A percentile compares a stretch with the other conserved stretches of the same genome.
Conservation (phyloP, 2,329 filamentous ascomycete species). For the Ophiocordyceps sinensis region DNA sequence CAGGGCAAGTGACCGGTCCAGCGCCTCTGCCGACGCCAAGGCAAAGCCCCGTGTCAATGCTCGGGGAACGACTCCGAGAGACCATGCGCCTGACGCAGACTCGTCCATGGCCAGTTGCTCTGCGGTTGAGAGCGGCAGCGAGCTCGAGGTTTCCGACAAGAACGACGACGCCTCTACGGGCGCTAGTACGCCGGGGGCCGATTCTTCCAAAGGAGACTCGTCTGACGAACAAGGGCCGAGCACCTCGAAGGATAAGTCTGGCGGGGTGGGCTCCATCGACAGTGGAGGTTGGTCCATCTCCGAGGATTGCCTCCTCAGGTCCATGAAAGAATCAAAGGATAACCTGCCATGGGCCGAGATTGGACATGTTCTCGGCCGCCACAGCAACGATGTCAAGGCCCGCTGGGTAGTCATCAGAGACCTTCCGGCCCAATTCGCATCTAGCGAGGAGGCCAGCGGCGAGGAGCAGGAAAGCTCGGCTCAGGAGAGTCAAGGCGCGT, state of each 20-base stretch:
- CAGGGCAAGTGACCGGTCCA: background rate
- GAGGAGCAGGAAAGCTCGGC: background rate
- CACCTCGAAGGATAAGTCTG: background rate
- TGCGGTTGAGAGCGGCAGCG: background rate
- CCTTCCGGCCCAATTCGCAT: slow-evolving; percentile 1
- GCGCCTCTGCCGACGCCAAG: background rate
- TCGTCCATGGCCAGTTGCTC: background rate
- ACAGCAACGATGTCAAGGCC: slow-evolving; percentile 14
- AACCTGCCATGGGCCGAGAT: slow-evolving; percentile 17
- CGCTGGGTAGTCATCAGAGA: slow-evolving; percentile 19
- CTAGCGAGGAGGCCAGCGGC: slow-evolving; percentile 1
- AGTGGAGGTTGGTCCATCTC: slow-evolving; percentile 17
- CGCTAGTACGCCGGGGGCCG: slow-evolving; percentile 2
- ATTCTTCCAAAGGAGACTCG: slow-evolving; percentile 1
- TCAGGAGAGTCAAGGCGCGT: background rate
- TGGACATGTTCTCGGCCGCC: slow-evolving; percentile 10
- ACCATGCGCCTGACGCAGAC: background rate
- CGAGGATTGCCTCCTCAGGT: slow-evolving; percentile 17
- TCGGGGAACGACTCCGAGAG: background rate
- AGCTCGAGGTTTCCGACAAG: slow-evolving; percentile 1
- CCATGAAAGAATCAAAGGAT: slow-evolving; percentile 17
- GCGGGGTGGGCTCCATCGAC: background rate
- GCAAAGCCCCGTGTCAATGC: background rate
- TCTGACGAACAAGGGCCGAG: background rate
- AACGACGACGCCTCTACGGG: slow-evolving; percentile 2